Base-by-base conservation (phyloP, 441 rosid species). In the Croton laevigatus region DNA sequence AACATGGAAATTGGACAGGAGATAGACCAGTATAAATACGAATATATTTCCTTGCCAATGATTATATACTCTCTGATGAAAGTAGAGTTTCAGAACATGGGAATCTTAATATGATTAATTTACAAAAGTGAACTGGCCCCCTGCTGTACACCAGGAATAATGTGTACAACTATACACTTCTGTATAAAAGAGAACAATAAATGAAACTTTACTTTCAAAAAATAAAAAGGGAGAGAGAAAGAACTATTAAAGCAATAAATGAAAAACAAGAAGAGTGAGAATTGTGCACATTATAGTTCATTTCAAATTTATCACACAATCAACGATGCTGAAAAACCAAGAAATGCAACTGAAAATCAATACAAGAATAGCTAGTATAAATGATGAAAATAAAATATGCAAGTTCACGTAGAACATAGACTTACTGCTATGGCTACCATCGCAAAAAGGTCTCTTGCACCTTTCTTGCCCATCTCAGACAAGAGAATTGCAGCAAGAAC, bases 381-480 rank as follows among this genome's bases (percentile, higher is more conserved):
- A 57, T 19, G 5, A 37, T 34, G 3, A 68, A 38, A 62, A 64
- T 14, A 8, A 49, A 63, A 38, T 12, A 54, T 44, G 17, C n/a
- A 37, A 62, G 60, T 9, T 4, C n/a, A 68, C 17, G 68, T n/a
- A 59, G 58, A 67, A 64, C 65, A 79, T 71, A 79, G 70, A 74
- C 94, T 82, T 85, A 96, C 99, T 85, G 89, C 96, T 40, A 88
- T 83, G 74, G 80, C 97, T 59, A 88, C 81, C 79, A 96, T 78
- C 53, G 96, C 85, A 68, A 93, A 82, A 80, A 96, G 91, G 82
- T 96, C 90, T 76, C 87, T 89, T 66, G 90, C 93, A 75, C 99
- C 99, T 72, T 65, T 83, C 85, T 83, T 87, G 27, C 98, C 99
- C 96, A 96, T 96, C 73, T 86, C 80, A 61, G 97, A 91, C 62